Percentiles rank a stretch among this genome's conserved stretches.
Conservation (phyloP, 768 basidiomycete genomes). For the Suillus tomentosus region DNA sequence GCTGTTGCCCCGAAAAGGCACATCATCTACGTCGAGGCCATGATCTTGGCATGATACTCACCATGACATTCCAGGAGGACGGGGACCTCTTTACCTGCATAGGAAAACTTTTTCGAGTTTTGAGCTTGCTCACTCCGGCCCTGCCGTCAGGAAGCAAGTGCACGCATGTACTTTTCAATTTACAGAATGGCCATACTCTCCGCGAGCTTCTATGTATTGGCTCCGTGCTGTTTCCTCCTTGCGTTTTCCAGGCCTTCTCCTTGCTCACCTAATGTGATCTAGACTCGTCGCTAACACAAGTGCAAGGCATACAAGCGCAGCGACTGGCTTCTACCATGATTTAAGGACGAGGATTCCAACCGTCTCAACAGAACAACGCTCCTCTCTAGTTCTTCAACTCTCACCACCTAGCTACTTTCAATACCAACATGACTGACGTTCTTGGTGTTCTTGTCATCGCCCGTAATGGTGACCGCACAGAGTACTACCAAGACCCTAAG, state of each 20-base stretch:
- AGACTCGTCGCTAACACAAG: neutral
- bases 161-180: neutral
- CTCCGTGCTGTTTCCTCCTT: slow-evolving; percentile 3
- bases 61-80: neutral
- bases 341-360: slow-evolving; percentile 1
- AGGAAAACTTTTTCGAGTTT: slow-evolving; percentile 3
- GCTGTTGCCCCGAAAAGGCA: neutral
- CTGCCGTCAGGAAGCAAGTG: no score
- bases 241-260: slow-evolving; percentile 6
- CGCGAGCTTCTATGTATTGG: slow-evolving; percentile 2
- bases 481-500: slow-evolving; percentile 70
- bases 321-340: neutral
- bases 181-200: neutral
- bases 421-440: slow-evolving; percentile 45
- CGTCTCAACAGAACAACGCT: slow-evolving; percentile 15
- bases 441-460: slow-evolving; percentile 78
- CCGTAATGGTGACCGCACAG: slow-evolving; percentile 75
- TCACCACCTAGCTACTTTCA: slow-evolving; percentile 7
- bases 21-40: neutral
- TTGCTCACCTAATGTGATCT: slow-evolving; percentile 6
- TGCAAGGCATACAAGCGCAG: neutral
- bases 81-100: neutral
- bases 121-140: neutral
- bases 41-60: neutral
- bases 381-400: slow-evolving; percentile 1